Evolutionary conservation across 2,329 filamentous ascomycete genomes (phyloP).

Genomic region (Fusarium albidum): DNA sequence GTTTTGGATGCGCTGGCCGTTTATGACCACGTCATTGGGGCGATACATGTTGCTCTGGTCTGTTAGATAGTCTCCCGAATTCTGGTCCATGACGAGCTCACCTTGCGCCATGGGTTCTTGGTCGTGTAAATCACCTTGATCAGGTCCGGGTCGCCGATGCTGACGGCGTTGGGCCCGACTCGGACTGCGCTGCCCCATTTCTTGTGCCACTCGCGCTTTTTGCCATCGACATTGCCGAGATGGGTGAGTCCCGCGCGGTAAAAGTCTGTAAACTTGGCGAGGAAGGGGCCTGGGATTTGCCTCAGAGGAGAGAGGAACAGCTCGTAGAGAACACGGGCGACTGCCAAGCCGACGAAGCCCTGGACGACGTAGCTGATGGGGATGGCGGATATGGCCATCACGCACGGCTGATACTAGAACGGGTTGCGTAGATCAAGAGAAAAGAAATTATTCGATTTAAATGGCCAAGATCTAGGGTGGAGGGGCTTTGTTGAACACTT

Average conservation of each 20-base stretch:
- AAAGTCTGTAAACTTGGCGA: slow-evolving; percentile 24
- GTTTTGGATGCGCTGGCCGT: slow-evolving; percentile 33
- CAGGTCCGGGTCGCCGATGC: slow-evolving; percentile 29
- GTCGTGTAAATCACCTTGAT: slow-evolving; percentile 28
- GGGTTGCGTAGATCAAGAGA: no score
- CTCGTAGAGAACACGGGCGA: slow-evolving; percentile 18
- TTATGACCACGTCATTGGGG: slow-evolving; percentile 28
- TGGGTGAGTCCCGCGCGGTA: slow-evolving; percentile 23
- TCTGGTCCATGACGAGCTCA: not conserved
- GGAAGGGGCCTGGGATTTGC: slow-evolving; percentile 19
- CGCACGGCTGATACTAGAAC: not conserved
- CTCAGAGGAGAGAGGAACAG: slow-evolving; percentile 23
- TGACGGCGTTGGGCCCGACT: slow-evolving; percentile 28
- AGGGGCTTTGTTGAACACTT: no score
- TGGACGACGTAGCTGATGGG: slow-evolving; percentile 12
- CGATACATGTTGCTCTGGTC: slow-evolving; percentile 28
- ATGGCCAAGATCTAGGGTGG: no score
- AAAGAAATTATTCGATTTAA: no score
- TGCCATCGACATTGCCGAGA: slow-evolving; percentile 19
- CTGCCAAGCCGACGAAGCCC: slow-evolving; percentile 6
- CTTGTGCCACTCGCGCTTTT: slow-evolving; percentile 20
- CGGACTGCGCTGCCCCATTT: slow-evolving; percentile 29
- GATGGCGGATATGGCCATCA: slow-evolving; percentile 14
- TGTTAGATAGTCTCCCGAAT: slow-evolving; percentile 1
- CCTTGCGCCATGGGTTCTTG: slow-evolving; percentile 29